Percentiles rank a stretch among this genome's conserved stretches.
These are phyloP conservation scores for Fusarium concolor DNA, from an alignment of 2,329 filamentous ascomycete genomes.

Conservation along the genomic window DNA sequence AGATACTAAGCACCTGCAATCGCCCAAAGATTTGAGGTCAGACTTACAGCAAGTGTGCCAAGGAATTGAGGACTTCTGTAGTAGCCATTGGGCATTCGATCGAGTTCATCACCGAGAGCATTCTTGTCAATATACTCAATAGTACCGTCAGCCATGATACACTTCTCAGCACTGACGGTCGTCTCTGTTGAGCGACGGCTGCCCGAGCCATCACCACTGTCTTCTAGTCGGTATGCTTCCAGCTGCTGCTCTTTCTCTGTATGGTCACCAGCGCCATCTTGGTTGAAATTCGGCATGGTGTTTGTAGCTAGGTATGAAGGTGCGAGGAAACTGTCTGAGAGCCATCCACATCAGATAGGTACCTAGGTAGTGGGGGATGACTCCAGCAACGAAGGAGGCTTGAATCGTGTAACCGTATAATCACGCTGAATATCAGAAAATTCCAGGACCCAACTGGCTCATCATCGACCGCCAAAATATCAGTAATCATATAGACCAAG, in stretches of 20 bases:
- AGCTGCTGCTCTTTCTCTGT: constrained; percentile 5
- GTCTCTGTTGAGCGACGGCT: constrained; percentile 11
- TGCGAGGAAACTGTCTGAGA: background rate
- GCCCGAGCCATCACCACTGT: constrained; percentile 5
- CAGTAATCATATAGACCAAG: background rate
- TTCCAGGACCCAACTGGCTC: too few species aligned
- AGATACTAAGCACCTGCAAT: background rate
- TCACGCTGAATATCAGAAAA: too few species aligned
- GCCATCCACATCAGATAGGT: too few species aligned
- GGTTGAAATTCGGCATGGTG: constrained; percentile 8
- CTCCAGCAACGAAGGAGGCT: too few species aligned
- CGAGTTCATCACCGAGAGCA: constrained; percentile 56
- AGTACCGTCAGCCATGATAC: constrained; percentile 55
- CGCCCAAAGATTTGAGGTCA: too few species aligned
- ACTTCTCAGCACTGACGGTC: constrained; percentile 43
- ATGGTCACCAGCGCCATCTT: constrained; percentile 3
- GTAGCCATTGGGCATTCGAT: constrained; percentile 56
- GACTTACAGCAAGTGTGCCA: constrained; percentile 52
- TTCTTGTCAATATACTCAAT: constrained; percentile 56
- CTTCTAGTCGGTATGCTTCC: background rate
- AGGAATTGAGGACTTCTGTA: constrained; percentile 55
- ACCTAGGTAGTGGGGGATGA: too few species aligned
- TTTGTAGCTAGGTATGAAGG: background rate
- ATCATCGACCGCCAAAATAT: too few species aligned
- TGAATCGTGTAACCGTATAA: too few species aligned